Base-by-base conservation (phyloP, 805 yeast genomes). In the Teunomyces barrocoloradensis region DNA sequence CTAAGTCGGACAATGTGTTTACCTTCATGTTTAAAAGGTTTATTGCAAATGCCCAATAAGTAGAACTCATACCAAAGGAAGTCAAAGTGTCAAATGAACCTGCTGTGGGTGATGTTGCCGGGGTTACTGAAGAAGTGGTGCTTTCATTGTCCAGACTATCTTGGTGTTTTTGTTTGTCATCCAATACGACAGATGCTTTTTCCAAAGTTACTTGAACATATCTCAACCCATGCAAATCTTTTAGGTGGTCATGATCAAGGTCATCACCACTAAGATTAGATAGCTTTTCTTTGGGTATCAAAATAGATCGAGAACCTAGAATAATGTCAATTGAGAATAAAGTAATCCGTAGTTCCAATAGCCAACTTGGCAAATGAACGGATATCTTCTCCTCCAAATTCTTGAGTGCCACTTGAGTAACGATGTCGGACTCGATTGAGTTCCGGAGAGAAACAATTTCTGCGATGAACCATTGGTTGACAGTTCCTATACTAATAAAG, bases 231-330 rank as follows among this genome's bases (percentile, higher is more conserved):
- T 58, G 50, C 51, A 50, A 37, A 10, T 53, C 49, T 18, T 57
- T 51, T 43, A 51, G 36, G 43, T 55, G 40, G 51, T 64, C 61
- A 13, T 52, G 39, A 30, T 50, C 41, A 36, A 55, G 46, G 40
- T 52, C 52, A 23, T 50, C 49, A 7, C 49, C 59, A 10, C 41
- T 32, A 25, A 49, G 36, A n/a, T 47, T 29, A 20, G 55, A 39
- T 11, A 61, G 38, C 21, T 51, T 42, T 5, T 60, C 58, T 12
- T 50, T 41, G 18, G 67, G 71, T 6, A 72, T 64, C 32, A 73
- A 56, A 1, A 72, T 66, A 6, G 76, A 71, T 17, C 75, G 54
- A 2, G 77, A 69, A 0, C 76, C 77, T 10, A 73, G 43, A 27
- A 51, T 46, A 4, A 73, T 34, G 7, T 52, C 52, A 20, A 58